These are phyloP conservation scores for Metschnikowia reukaufii DNA, from an alignment of 805 yeast species.

Conservation along the genomic window DNA sequence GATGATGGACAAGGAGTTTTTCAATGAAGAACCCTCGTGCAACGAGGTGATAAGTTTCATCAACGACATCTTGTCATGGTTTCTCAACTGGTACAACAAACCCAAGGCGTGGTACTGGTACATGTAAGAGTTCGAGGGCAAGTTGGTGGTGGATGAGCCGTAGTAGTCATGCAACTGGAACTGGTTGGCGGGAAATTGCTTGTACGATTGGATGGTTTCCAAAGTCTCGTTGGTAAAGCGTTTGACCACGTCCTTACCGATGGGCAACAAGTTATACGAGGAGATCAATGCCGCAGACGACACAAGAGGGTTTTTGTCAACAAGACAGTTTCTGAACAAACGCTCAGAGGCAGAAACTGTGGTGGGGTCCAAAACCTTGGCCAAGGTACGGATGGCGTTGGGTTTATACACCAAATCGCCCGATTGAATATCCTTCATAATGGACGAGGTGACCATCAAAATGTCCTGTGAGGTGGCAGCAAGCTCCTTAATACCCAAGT, in stretches of 20 bases:
- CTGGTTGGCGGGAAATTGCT: slow-evolving; percentile 50
- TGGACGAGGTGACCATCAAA: slow-evolving; percentile 95
- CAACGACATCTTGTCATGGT: slow-evolving; percentile 91
- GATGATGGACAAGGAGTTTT: slow-evolving; percentile 79
- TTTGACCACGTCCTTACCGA: slow-evolving; percentile 87
- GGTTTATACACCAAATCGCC: slow-evolving; percentile 87
- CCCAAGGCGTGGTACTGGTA: slow-evolving; percentile 97
- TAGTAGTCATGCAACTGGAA: slow-evolving; percentile 56
- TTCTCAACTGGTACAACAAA: slow-evolving; percentile 79
- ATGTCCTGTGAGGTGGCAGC: slow-evolving; percentile 84
- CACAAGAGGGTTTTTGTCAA: slow-evolving; percentile 82
- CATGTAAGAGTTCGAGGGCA: slow-evolving; percentile 72
- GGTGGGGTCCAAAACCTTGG: slow-evolving; percentile 83
- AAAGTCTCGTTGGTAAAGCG: slow-evolving; percentile 93
- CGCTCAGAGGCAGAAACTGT: slow-evolving; percentile 94
- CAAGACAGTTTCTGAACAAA: slow-evolving; percentile 86
- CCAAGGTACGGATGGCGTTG: slow-evolving; percentile 88
- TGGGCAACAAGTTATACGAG: slow-evolving; percentile 85
- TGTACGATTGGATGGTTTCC: slow-evolving; percentile 75
- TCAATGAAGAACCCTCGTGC: slow-evolving; percentile 57
- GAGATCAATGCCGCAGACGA: slow-evolving; percentile 94
- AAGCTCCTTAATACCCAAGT: slow-evolving; percentile 90
- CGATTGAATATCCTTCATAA: slow-evolving; percentile 95
- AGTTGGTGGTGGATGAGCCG: slow-evolving; percentile 48
- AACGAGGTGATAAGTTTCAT: slow-evolving; percentile 85